Evolutionary conservation across 495 filamentous ascomycete species (phyloP), one percentile per base, ranked within the genome.

Genomic region (Parachaetomium inaequale): DNA sequence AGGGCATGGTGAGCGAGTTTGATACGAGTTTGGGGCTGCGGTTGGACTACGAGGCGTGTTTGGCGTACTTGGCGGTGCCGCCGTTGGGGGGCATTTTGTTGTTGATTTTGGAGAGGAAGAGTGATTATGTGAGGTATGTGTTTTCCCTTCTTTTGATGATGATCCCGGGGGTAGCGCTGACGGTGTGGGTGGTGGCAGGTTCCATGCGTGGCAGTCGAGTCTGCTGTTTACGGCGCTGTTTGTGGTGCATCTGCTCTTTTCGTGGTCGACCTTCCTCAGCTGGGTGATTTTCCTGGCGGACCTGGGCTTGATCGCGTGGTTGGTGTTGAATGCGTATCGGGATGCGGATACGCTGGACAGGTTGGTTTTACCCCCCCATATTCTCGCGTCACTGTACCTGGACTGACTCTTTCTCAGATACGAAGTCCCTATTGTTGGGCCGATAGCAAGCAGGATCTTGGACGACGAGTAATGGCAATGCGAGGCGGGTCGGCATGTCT

Each of bases 131-230:
- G 40, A 80, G 94, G 91, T 96, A 73, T 51, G 86, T 84, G 54
- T 47, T 25, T 8, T 2, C 50, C 3, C 23, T 62, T 12, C 47
- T 6, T 2, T 26, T 15, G 36, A 10, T 29, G 12, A 14, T 4
- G 4, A 11, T 12, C 7, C 25, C 25, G 1, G 46, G 14, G 55
- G n/a, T 7, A 26, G 11, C 40, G 23, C 1, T 56, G 45, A 29
- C 28, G 50, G 47, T 63, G 42, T 57, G 32, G 31, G 2, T 21
- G 21, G 21, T 52, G 45, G 21, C 43, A 95, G 92, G 66, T 96
- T 96, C 64, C 94, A 98, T 74, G 94, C 93, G 8, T 97, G 94
- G 93, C 93, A 98, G 76, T 90, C 87, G 4, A 88, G 88, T 62
- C 82, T 98, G 74, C 74, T 97, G 17, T 98, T 97, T 73, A 86